phyloP scores from a whole-genome alignment of 352 stramenopile genomes.

The Globisporangium megalacanthum region DNA sequence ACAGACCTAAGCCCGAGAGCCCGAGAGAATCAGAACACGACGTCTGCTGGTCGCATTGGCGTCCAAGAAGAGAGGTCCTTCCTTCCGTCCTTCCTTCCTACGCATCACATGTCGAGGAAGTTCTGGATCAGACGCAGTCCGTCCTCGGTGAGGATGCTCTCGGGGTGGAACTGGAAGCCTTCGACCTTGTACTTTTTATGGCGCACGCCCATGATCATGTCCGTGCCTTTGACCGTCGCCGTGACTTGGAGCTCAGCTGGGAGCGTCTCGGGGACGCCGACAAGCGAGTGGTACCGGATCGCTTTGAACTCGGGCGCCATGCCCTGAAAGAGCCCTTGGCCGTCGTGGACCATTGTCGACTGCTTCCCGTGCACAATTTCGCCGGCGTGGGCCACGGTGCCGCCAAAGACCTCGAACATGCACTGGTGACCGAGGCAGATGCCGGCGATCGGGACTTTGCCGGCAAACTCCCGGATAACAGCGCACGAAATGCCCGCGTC shows the following conservation, averaged over 20 bases:
- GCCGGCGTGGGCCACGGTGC: conserved; percentile 75
- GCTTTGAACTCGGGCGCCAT: conserved; percentile 75
- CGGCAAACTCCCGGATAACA: conserved; percentile 77
- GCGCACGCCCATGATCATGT: conserved; percentile 88
- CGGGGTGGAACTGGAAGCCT: conserved; percentile 86
- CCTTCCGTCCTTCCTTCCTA: no score
- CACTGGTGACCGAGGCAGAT: conserved; percentile 81
- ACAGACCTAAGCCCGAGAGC: no score
- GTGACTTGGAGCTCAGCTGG: conserved; percentile 76
- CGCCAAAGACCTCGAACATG: conserved; percentile 87
- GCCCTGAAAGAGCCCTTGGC: conserved; percentile 80
- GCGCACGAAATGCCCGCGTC: conserved; percentile 81
- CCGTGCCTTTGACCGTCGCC: conserved; percentile 68
- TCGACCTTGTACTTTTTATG: conserved; percentile 86
- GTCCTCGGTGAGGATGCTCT: conserved; percentile 83
- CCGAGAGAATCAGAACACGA: not conserved
- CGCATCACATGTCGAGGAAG: conserved; percentile 74
- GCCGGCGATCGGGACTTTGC: conserved; percentile 78
- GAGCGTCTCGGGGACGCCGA: conserved; percentile 76
- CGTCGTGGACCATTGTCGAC: conserved; percentile 78
- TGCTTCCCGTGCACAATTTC: conserved; percentile 89
- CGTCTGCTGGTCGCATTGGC: not conserved
- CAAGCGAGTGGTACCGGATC: conserved; percentile 87
- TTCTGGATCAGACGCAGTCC: conserved; percentile 83
- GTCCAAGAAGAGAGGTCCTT: no score